phyloP scores from a whole-genome alignment of 208 protist genomes.

The Naegleria fowleri region DNA sequence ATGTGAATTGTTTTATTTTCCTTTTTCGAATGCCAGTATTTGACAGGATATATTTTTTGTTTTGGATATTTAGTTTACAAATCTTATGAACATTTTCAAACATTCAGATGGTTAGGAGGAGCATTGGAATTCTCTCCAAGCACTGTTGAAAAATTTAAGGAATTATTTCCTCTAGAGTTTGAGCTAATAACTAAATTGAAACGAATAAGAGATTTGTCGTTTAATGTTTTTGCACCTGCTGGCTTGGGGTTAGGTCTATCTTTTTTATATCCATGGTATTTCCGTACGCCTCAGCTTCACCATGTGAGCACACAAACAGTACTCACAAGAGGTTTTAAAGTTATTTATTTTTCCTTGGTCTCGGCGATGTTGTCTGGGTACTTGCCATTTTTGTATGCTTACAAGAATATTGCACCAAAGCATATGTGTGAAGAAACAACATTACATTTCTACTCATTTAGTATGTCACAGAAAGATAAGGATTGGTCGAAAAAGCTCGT shows the following conservation, averaged over 20 bases:
- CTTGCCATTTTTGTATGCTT: not conserved
- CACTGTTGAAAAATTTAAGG: not conserved
- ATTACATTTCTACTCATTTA: not conserved
- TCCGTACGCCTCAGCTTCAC: not conserved
- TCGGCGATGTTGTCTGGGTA: not conserved
- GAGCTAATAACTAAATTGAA: not conserved
- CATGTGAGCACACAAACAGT: not conserved
- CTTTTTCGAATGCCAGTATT: not conserved
- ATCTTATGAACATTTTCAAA: not conserved
- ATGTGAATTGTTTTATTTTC: not conserved
- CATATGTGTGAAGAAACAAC: not conserved
- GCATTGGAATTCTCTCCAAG: not conserved
- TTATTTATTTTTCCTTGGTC: not conserved
- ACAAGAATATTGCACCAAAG: not conserved
- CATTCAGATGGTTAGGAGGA: not conserved
- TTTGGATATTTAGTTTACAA: not conserved
- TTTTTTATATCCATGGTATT: not conserved
- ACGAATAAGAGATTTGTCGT: not conserved
- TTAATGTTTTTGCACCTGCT: not conserved
- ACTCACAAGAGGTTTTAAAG: not conserved
- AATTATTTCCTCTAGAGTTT: not conserved
- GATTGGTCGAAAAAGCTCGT: not conserved
- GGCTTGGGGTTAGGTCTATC: not conserved
- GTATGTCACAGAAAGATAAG: not conserved
- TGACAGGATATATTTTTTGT: not conserved